phyloP scores from a whole-genome alignment of 129 eudicot genomes.

The Flaveria bidentis region DNA sequence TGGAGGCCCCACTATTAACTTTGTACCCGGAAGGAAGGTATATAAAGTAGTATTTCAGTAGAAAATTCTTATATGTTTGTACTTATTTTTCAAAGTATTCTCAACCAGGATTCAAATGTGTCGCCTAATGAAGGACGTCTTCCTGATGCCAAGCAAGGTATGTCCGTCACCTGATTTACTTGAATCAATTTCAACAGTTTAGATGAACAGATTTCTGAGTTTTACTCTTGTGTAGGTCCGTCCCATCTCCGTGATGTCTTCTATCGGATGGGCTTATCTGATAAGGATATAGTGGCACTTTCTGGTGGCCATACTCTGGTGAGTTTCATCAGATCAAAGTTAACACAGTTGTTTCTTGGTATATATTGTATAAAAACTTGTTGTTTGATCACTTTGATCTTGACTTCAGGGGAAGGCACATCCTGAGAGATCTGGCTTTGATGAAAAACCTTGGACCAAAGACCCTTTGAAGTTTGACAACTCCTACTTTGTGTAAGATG shows the following conservation, averaged over 20 bases:
- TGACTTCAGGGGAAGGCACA: slow-evolving; percentile 80
- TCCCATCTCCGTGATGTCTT: slow-evolving; percentile 83
- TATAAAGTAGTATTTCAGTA: neutral
- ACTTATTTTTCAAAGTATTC: slow-evolving; percentile 1
- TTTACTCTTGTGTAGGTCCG: slow-evolving; percentile 47
- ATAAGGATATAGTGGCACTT: slow-evolving; percentile 89
- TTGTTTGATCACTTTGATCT: slow-evolving; percentile 2
- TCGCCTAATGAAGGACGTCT: slow-evolving; percentile 93
- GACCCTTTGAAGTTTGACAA: slow-evolving; percentile 93
- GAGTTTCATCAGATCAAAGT: slow-evolving; percentile 2
- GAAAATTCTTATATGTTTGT: neutral
- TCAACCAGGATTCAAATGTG: slow-evolving; percentile 59
- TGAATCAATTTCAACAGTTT: neutral
- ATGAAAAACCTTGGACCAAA: slow-evolving; percentile 83
- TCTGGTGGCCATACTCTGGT: slow-evolving; percentile 98
- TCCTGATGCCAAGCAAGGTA: slow-evolving; percentile 92
- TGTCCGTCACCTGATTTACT: slow-evolving; percentile 16
- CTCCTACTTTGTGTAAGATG: slow-evolving; percentile 82
- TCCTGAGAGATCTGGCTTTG: slow-evolving; percentile 93
- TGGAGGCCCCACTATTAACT: slow-evolving; percentile 88
- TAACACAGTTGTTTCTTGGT: neutral
- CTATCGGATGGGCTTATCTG: slow-evolving; percentile 88
- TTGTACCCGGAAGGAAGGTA: slow-evolving; percentile 92
- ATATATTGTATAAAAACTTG: neutral
- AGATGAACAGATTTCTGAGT: neutral